Percentiles rank a stretch among this genome's conserved stretches.
These are phyloP conservation scores for Naganishia sp. DNA, from an alignment of 1,284 basidiomycete species.

Conservation along the genomic window DNA sequence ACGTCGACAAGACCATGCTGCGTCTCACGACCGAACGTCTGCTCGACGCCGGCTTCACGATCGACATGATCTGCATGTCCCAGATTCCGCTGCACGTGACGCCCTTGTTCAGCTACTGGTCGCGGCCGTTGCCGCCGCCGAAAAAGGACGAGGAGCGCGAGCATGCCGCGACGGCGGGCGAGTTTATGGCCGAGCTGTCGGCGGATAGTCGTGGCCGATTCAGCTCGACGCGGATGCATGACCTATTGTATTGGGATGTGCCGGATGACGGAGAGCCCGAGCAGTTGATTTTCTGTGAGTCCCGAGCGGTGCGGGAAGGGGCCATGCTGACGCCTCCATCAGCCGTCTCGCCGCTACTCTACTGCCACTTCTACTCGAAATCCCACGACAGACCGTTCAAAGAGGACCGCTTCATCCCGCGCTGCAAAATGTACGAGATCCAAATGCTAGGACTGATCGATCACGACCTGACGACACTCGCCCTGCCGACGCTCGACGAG, in stretches of 20 bases:
- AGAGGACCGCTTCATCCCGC: conserved; percentile 82
- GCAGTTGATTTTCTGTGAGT: conserved; percentile 50
- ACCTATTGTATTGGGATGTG: conserved; percentile 77
- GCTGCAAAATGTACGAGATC: conserved; percentile 91
- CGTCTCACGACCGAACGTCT: conserved; percentile 93
- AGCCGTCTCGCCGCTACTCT: conserved; percentile 52
- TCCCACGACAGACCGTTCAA: conserved; percentile 67
- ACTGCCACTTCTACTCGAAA: conserved; percentile 53
- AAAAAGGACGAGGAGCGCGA: conserved; percentile 37
- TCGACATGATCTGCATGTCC: conserved; percentile 86
- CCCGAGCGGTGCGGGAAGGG: neutral
- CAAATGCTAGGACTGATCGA: conserved; percentile 89
- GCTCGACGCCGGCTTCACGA: conserved; percentile 87
- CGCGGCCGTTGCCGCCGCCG: conserved; percentile 45
- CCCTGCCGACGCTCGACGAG: conserved; percentile 67
- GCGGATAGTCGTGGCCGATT: conserved; percentile 43
- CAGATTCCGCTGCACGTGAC: conserved; percentile 92
- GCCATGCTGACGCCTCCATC: neutral
- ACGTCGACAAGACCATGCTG: conserved; percentile 85
- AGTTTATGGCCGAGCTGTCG: conserved; percentile 35
- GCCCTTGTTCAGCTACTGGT: conserved; percentile 77
- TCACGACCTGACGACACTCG: conserved; percentile 83
- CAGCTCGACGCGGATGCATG: conserved; percentile 53
- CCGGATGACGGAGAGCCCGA: conserved; percentile 42
- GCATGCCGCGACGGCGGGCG: conserved; percentile 57